These are phyloP conservation scores for Pleoardoris graminearum DNA, from an alignment of 2,329 filamentous ascomycete species.

Conservation along the genomic window DNA sequence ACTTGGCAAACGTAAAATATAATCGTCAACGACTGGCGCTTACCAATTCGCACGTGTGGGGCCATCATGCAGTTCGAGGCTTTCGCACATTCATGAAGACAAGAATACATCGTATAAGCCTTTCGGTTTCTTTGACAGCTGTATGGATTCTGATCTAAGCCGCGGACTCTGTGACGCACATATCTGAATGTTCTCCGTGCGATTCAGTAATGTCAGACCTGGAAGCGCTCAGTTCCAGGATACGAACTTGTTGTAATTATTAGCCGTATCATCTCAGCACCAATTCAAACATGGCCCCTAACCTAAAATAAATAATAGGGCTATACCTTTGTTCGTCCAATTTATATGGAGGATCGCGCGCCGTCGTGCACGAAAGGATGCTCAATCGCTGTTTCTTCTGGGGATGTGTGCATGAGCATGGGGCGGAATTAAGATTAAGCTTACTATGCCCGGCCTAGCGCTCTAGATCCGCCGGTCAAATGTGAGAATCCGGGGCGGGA, in stretches of 20 bases:
- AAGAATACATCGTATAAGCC: not conserved
- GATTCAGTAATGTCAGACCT: not conserved
- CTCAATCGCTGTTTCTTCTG: slow-evolving; percentile 1
- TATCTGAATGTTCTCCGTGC: not conserved
- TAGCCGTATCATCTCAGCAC: not conserved
- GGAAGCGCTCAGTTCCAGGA: not conserved
- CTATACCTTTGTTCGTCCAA: not conserved
- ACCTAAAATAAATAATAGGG: not conserved
- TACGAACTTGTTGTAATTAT: not conserved
- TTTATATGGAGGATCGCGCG: not conserved
- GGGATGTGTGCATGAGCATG: not conserved
- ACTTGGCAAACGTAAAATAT: not conserved
- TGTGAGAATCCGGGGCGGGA: not conserved
- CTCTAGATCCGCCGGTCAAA: not conserved
- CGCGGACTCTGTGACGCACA: too few species aligned
- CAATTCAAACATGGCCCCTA: not conserved
- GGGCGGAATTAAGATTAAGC: not conserved
- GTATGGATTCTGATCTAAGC: too few species aligned
- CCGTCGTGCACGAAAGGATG: not conserved
- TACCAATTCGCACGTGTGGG: not conserved
- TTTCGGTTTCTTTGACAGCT: not conserved
- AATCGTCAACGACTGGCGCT: not conserved
- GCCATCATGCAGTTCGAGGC: not conserved
- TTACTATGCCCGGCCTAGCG: not conserved
- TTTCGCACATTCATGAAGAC: not conserved